A percentile compares a stretch with the other conserved stretches of the same genome.
These are phyloP conservation scores for Nadsonia fulvescens DNA, from an alignment of 805 yeast species.

Conservation along the genomic window DNA sequence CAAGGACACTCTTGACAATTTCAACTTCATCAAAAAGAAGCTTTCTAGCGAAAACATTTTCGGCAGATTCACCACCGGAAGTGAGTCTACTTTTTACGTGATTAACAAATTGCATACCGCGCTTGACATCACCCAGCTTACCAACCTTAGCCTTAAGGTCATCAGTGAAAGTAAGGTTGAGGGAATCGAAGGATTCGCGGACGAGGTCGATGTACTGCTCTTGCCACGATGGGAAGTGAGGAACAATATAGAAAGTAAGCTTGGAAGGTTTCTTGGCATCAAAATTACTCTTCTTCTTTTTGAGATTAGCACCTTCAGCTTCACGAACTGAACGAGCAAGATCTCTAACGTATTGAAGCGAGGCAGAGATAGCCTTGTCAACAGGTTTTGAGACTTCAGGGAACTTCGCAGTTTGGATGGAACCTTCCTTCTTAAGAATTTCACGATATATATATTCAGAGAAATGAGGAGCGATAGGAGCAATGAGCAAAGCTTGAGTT, in stretches of 20 bases:
- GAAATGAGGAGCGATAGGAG: conserved; percentile 94
- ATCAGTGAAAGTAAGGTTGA: conserved; percentile 18
- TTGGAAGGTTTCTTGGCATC: conserved; percentile 59
- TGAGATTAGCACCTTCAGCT: conserved; percentile 69
- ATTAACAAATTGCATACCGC: conserved; percentile 95
- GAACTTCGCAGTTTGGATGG: conserved; percentile 63
- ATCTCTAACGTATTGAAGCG: conserved; percentile 64
- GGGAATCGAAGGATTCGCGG: conserved; percentile 20
- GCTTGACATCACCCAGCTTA: conserved; percentile 60
- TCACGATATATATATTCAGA: conserved; percentile 82
- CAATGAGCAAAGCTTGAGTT: conserved; percentile 62
- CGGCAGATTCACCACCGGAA: conserved; percentile 29
- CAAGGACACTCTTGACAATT: conserved; percentile 36
- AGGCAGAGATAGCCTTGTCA: conserved; percentile 40
- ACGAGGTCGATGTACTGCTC: conserved; percentile 66
- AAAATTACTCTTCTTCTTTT: conserved; percentile 55
- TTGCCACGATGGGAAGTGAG: conserved; percentile 85
- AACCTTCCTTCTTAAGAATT: conserved; percentile 41
- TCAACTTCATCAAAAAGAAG: conserved; percentile 63
- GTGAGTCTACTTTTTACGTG: conserved; percentile 64
- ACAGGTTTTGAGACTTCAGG: conserved; percentile 60
- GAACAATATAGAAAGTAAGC: conserved; percentile 55
- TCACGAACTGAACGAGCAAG: conserved; percentile 78
- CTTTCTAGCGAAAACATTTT: conserved; percentile 75
- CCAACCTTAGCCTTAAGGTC: conserved; percentile 22